These are phyloP conservation scores for Apiotrichum montevideense DNA, from an alignment of 1,284 basidiomycete genomes.

Conservation along the genomic window DNA sequence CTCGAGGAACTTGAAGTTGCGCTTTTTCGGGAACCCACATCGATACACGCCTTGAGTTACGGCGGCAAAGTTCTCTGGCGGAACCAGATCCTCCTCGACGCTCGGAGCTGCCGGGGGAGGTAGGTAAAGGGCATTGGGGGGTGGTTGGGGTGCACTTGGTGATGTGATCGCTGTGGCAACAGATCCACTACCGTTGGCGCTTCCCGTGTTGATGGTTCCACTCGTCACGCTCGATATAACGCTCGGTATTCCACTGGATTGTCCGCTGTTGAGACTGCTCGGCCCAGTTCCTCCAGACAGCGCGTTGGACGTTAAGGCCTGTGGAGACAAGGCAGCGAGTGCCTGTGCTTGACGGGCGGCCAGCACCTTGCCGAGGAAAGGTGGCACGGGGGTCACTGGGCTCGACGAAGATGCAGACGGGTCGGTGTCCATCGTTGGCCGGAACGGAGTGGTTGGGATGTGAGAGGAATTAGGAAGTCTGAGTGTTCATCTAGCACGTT, in stretches of 20 bases:
- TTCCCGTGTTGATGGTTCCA: no score
- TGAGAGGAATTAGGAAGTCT: not conserved
- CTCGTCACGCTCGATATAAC: no score
- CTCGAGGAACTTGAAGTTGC: constrained; percentile 53
- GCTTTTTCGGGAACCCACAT: constrained; percentile 51
- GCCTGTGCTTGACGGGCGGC: not conserved
- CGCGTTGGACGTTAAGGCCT: no score
- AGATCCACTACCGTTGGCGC: no score
- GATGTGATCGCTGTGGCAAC: no score
- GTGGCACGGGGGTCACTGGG: constrained; percentile 8
- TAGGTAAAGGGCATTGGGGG: constrained; percentile 37
- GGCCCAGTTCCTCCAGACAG: no score
- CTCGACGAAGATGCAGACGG: not conserved
- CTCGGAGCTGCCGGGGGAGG: constrained; percentile 39
- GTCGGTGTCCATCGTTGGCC: not conserved
- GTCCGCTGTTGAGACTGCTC: no score
- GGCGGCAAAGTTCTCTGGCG: constrained; percentile 44
- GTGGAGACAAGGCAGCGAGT: not conserved
- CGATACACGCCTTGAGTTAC: constrained; percentile 51
- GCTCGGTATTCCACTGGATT: no score
- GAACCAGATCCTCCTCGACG: constrained; percentile 41
- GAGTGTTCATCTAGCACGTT: no score
- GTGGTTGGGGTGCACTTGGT: constrained; percentile 4
- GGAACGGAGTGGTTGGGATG: not conserved
- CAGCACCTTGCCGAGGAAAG: constrained; percentile 27